Evolutionary conservation across 2,329 filamentous ascomycete species (phyloP).

Genomic region (Elsinoe perseae): DNA sequence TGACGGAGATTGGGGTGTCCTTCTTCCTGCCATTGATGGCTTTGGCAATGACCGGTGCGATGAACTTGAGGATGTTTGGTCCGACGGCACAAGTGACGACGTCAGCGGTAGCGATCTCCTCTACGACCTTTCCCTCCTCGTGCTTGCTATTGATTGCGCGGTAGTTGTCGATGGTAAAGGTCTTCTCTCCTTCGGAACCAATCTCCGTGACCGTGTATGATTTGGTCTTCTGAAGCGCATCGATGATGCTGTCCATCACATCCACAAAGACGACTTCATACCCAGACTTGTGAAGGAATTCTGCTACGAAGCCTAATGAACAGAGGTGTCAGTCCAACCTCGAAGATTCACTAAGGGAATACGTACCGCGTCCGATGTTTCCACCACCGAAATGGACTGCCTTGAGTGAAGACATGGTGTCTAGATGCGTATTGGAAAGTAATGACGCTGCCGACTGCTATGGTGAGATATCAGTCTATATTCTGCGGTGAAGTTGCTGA

Average conservation of each 20-base stretch:
- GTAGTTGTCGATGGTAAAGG: conserved; percentile 86
- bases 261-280: conserved; percentile 97
- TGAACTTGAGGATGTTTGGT: conserved; percentile 91
- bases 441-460: background rate
- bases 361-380: conserved; percentile 44
- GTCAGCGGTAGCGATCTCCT: conserved; percentile 81
- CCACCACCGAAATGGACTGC: conserved; percentile 48
- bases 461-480: background rate
- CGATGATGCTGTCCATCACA: conserved; percentile 77
- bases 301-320: conserved; percentile 64
- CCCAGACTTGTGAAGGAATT: conserved; percentile 88
- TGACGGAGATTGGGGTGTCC: conserved; percentile 69
- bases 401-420: conserved; percentile 35
- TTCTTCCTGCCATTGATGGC: conserved; percentile 69
- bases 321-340: background rate
- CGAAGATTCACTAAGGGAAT: background rate
- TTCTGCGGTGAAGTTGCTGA: background rate
- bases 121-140: conserved; percentile 69
- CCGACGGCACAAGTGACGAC: conserved; percentile 95
- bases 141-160: conserved; percentile 92
- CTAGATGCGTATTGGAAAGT: background rate
- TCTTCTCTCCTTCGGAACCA: conserved; percentile 70
- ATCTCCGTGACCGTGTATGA: conserved; percentile 92
- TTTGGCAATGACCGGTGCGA: conserved; percentile 91
- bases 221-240: conserved; percentile 63